These are phyloP conservation scores for Botrytis cinerea DNA, from an alignment of 2,329 filamentous ascomycete species.

Conservation along the genomic window DNA sequence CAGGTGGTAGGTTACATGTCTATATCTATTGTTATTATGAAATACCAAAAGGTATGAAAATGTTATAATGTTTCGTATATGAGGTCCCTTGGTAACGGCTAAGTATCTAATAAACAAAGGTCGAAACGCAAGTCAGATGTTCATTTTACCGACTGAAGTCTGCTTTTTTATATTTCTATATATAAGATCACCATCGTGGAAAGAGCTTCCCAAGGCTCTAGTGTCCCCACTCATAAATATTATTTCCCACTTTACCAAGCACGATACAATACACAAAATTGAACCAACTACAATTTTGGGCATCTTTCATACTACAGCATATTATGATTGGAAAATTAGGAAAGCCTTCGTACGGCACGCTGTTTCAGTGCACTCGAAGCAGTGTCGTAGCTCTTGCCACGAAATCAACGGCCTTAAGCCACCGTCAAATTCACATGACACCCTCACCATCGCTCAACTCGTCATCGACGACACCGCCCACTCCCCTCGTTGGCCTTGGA, in stretches of 20 bases:
- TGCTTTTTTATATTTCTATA: not conserved
- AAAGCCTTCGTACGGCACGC: not conserved
- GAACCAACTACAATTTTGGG: not conserved
- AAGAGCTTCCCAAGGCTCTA: not conserved
- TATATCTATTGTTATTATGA: not conserved
- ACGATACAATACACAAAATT: not conserved
- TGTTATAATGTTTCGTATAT: not conserved
- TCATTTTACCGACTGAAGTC: not conserved
- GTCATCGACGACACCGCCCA: not conserved
- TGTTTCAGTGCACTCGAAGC: not conserved
- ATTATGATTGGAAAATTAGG: slow-evolving; percentile 10
- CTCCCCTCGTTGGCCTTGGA: slow-evolving; percentile 29
- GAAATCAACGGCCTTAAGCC: not conserved
- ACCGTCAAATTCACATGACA: not conserved
- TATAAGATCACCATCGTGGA: not conserved
- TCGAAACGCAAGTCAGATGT: not conserved
- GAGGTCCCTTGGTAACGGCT: too few relatives aligned
- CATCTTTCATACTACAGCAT: not conserved
- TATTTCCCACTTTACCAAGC: not conserved
- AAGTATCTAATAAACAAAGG: not conserved
- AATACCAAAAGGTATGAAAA: not conserved
- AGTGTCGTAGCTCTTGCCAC: not conserved
- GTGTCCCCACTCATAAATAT: not conserved
- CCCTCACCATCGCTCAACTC: slow-evolving; percentile 6
- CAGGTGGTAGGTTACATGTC: not conserved